Conservation (phyloP, 164 flowering plant genomes). For the Hamamelis virginiana region DNA sequence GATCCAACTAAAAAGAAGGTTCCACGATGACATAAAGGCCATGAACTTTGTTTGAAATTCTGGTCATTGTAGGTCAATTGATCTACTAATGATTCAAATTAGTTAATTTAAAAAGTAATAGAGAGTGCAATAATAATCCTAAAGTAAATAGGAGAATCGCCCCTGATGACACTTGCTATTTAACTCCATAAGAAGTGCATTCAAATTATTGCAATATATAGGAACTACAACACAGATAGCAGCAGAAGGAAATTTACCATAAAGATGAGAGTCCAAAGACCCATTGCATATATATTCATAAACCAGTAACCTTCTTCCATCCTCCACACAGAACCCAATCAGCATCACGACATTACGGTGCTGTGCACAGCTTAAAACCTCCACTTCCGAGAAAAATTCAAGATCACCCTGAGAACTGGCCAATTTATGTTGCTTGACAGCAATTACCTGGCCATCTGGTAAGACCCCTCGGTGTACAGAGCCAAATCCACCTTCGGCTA, state of each 20-base stretch:
- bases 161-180: background rate
- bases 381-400: slow-evolving; percentile 95
- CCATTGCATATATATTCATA: slow-evolving; percentile 96
- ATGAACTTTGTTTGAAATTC: background rate
- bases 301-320: slow-evolving; percentile 73
- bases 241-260: slow-evolving; percentile 48
- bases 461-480: slow-evolving; percentile 83
- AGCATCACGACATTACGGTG: slow-evolving; percentile 97
- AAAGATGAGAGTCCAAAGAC: slow-evolving; percentile 87
- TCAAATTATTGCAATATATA: background rate
- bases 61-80: no score
- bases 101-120: background rate
- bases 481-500: slow-evolving; percentile 99
- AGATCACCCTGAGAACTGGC: slow-evolving; percentile 92
- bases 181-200: background rate
- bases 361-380: slow-evolving; percentile 93
- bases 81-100: background rate
- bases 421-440: slow-evolving; percentile 87
- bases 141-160: background rate
- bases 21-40: background rate
- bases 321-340: slow-evolving; percentile 90
- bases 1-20: background rate
- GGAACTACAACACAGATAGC: background rate
- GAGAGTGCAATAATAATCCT: background rate
- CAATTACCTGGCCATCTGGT: slow-evolving; percentile 78